Conservation (phyloP, 371 early-diverging fungal species). For the Amoeboaphelidium protococcarum region DNA sequence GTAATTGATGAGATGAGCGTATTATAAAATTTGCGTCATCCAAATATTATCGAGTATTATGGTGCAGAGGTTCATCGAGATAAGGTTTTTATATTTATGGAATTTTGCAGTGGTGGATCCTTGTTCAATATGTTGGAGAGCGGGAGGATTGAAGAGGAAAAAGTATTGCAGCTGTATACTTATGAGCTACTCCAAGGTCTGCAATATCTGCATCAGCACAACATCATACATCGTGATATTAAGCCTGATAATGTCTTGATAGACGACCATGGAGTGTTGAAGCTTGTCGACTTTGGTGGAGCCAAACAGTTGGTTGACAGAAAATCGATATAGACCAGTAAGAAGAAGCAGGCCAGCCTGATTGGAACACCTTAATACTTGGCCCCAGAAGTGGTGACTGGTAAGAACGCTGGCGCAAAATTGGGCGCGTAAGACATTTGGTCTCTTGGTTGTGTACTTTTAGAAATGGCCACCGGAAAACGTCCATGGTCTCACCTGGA, state of each 20-base stretch:
- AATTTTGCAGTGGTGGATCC: constrained; percentile 64
- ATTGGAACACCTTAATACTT: constrained; percentile 93
- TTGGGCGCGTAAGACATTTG: constrained; percentile 72
- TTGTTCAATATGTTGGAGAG: constrained; percentile 45
- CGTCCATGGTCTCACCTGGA: constrained; percentile 78
- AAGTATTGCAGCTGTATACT: constrained; percentile 38
- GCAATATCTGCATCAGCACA: constrained; percentile 42
- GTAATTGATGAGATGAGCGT: constrained; percentile 73
- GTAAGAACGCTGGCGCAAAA: constrained; percentile 9
- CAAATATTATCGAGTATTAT: constrained; percentile 67
- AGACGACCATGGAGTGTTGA: constrained; percentile 44
- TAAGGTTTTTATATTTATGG: constrained; percentile 76
- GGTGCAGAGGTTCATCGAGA: constrained; percentile 77
- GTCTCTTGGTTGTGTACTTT: constrained; percentile 75
- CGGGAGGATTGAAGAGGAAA: constrained; percentile 45
- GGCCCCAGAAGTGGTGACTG: constrained; percentile 85
- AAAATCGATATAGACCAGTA: constrained; percentile 29
- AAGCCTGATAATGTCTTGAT: constrained; percentile 46
- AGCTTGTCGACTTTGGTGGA: constrained; percentile 71
- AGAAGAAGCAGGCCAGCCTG: constrained; percentile 21
- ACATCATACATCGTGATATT: constrained; percentile 8
- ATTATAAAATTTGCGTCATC: constrained; percentile 59
- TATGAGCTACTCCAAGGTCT: constrained; percentile 64
- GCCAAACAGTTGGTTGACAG: constrained; percentile 58
- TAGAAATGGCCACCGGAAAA: constrained; percentile 77